Conservation (phyloP, 2,329 filamentous ascomycete species). For the Scytalidium lignicola region DNA sequence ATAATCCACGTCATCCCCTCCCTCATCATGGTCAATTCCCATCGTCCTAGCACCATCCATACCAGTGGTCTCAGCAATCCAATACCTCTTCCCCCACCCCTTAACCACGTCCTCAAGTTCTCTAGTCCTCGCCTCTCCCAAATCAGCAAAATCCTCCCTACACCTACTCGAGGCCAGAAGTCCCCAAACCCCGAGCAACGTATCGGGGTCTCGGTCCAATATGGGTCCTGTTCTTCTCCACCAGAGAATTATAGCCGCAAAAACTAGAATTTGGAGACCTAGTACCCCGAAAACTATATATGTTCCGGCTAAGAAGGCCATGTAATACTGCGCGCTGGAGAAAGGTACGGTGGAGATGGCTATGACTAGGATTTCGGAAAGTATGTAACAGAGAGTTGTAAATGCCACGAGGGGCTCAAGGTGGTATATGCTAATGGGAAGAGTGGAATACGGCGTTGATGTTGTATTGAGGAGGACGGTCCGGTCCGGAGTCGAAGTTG, state of each 20-base stretch:
- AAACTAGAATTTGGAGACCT: neutral
- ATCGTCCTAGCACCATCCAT: neutral
- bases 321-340: neutral
- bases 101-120: neutral
- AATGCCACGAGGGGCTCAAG: neutral
- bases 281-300: neutral
- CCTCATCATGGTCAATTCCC: neutral
- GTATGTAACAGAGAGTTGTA: neutral
- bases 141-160: neutral
- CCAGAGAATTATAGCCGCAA: neutral
- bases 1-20: neutral
- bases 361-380: neutral
- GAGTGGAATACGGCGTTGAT: neutral
- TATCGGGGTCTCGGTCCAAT: neutral
- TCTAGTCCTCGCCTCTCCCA: neutral
- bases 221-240: neutral
- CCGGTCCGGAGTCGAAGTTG: neutral
- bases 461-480: neutral
- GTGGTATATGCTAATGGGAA: neutral
- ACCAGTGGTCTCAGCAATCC: neutral
- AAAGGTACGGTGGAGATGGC: neutral
- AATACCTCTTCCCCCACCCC: neutral
- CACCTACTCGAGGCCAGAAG: neutral
- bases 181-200: neutral
- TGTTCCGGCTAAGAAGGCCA: neutral